Evolutionary conservation across 2,329 filamentous ascomycete species (phyloP).

Genomic region (Salinomyces thailandicus): DNA sequence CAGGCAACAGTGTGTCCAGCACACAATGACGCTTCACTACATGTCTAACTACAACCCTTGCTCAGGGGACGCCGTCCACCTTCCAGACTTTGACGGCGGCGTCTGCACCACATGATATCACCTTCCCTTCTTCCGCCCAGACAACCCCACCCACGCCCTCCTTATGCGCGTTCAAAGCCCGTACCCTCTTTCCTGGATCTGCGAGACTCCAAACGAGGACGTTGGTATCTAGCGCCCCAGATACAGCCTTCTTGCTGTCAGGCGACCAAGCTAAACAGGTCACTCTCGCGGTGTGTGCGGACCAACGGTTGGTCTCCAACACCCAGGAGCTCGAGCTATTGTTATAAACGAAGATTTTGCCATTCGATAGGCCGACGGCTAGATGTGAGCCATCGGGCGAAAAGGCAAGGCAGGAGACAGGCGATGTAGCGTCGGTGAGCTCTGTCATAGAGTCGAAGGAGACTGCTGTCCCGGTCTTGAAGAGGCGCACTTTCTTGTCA

Average conservation of each 20-base stretch:
- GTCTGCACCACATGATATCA: conserved; percentile 76
- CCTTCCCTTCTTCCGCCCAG: conserved; percentile 59
- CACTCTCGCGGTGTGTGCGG: conserved; percentile 58
- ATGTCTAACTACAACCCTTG: too few relatives aligned
- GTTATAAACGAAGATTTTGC: conserved; percentile 79
- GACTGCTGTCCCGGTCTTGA: conserved; percentile 47
- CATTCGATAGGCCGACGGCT: conserved; percentile 70
- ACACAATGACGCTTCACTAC: too few relatives aligned
- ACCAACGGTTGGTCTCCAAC: conserved; percentile 71
- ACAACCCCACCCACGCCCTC: conserved; percentile 83
- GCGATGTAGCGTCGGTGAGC: conserved; percentile 58
- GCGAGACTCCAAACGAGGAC: conserved; percentile 82
- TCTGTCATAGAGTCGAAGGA: conserved; percentile 42
- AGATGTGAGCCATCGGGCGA: conserved; percentile 66
- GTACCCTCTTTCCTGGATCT: conserved; percentile 74
- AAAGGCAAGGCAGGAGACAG: conserved; percentile 73
- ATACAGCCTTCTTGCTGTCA: conserved; percentile 66
- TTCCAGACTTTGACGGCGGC: conserved; percentile 85
- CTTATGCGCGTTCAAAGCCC: conserved; percentile 83
- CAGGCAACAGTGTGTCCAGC: too few relatives aligned
- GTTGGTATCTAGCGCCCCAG: conserved; percentile 81
- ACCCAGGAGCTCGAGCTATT: conserved; percentile 39
- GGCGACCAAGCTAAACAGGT: conserved; percentile 67
- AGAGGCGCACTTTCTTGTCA: conserved; percentile 65
- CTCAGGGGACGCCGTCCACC: conserved; percentile 37